These are phyloP conservation scores for Paraurostyla sp. DNA, from an alignment of 73 alveolate species.

Conservation along the genomic window DNA sequence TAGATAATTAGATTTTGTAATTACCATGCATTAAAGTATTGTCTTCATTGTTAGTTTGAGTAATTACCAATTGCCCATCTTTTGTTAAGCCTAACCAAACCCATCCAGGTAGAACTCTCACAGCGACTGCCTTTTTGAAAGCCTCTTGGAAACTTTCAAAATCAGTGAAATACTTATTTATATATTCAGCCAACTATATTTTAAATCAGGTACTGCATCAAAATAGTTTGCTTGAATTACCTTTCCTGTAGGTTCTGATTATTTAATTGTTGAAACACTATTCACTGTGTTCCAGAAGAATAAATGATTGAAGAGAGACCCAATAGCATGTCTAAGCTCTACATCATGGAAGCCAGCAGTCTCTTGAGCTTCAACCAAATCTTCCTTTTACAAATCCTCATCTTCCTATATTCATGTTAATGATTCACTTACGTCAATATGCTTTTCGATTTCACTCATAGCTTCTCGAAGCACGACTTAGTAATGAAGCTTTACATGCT, in stretches of 20 bases:
- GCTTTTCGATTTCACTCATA: conserved; percentile 13
- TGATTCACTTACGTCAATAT: neutral
- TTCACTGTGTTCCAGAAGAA: conserved; percentile 56
- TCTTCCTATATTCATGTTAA: conserved; percentile 32
- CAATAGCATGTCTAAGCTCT: conserved; percentile 54
- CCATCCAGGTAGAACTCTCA: conserved; percentile 65
- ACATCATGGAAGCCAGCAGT: conserved; percentile 75
- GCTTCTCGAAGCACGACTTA: neutral
- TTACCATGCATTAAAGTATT: conserved; percentile 66
- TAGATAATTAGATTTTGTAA: neutral
- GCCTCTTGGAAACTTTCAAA: conserved; percentile 39
- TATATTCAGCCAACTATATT: conserved; percentile 20
- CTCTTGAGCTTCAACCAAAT: conserved; percentile 46
- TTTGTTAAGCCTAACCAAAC: conserved; percentile 59
- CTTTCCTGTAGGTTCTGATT: conserved; percentile 42
- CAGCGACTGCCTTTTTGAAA: conserved; percentile 43
- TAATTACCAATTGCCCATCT: conserved; percentile 48
- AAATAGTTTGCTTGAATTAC: neutral
- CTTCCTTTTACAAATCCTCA: conserved; percentile 55
- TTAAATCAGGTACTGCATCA: neutral
- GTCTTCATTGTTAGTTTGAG: conserved; percentile 67
- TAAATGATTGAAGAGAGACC: conserved; percentile 63
- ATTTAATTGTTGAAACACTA: neutral
- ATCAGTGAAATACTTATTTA: conserved; percentile 64
- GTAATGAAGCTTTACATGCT: conserved; percentile 7